Base-by-base conservation (phyloP, 805 yeast genomes). In the Cyberlindnera petersonii region DNA sequence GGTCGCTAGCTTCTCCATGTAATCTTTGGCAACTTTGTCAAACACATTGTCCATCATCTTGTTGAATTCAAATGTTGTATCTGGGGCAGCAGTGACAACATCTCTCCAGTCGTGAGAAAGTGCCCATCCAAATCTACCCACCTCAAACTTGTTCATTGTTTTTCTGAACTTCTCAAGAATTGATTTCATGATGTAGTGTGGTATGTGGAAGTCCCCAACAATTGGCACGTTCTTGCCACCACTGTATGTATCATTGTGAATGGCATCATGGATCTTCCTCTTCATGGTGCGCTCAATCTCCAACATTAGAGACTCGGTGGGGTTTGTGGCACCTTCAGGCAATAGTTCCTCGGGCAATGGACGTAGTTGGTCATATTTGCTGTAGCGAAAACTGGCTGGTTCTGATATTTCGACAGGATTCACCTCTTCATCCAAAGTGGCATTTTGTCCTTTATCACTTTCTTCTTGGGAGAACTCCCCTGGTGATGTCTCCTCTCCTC, bases 121-220 rank as follows among this genome's bases (percentile, higher is more conserved):
- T 82, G 83, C 8, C 68, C 71, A 26, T 73, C 73, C 10, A 79
- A 78, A 43, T 82, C 68, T 52, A 88, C 89, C 27, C 8, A 32
- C 27, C 42, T 98, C 66, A 55, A 93, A 93, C 59, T 93, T 97
- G 24, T 72, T 71, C 7, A 77, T 65, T 54, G 91, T 88, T 2
- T 89, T 75, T 40, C 89, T 96, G 17, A 38, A 23, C 26, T 29
- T 38, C n/a, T 23, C 10, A 14, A 21, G 14, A 3, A 38, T 20
- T 7, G 5, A 18, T 6, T 20, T 18, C 15, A 18, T 18, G 5
- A 38, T 13, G 7, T 18, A 30, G 4, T 24, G n/a, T 13, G 42
- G 42, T 8, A 22, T 22, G 6, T 6, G 4, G 5, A 38, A 26
- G 5, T 6, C 10, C 11, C 35, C 43, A 10, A 39, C 11, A 1